phyloP scores from a whole-genome alignment of 345 rosid species.

The Eucalyptus lansdowneana region DNA sequence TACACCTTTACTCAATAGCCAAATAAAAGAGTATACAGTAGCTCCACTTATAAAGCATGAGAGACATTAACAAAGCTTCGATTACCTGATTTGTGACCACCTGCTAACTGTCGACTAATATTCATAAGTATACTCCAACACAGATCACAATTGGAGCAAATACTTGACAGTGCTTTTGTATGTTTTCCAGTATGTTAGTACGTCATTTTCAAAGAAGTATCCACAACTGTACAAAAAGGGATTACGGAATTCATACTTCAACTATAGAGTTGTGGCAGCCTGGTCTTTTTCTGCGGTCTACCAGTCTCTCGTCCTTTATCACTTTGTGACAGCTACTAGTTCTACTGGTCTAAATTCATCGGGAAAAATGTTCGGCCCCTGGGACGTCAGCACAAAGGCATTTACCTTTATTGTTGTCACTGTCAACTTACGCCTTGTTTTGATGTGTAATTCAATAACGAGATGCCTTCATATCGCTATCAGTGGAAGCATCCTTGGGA shows the following conservation, averaged over 20 bases:
- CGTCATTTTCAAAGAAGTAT: slow-evolving; percentile 84
- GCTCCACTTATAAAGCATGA: too few relatives aligned
- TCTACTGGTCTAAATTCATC: slow-evolving; percentile 44
- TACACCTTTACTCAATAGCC: too few relatives aligned
- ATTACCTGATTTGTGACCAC: too few relatives aligned
- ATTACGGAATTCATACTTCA: slow-evolving; percentile 65
- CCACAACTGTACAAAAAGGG: slow-evolving; percentile 91
- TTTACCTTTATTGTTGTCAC: slow-evolving; percentile 86
- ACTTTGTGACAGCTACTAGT: slow-evolving; percentile 49
- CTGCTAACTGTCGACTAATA: too few relatives aligned
- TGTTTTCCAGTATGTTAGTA: slow-evolving; percentile 63
- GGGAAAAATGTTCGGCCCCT: slow-evolving; percentile 71
- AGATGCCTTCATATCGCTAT: slow-evolving; percentile 53
- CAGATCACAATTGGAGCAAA: neutral
- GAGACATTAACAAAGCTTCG: too few relatives aligned
- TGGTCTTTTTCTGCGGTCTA: slow-evolving; percentile 82
- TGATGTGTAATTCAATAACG: slow-evolving; percentile 82
- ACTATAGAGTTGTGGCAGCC: slow-evolving; percentile 68
- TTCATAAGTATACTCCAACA: too few relatives aligned
- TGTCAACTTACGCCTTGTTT: slow-evolving; percentile 79
- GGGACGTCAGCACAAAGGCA: slow-evolving; percentile 97
- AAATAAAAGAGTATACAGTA: too few relatives aligned
- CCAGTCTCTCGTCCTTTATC: slow-evolving; percentile 67
- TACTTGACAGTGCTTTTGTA: neutral
- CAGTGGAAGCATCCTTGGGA: slow-evolving; percentile 79